These are phyloP conservation scores for Salisapilia sapeloensis DNA, from an alignment of 352 stramenopile genomes.

Conservation along the genomic window DNA sequence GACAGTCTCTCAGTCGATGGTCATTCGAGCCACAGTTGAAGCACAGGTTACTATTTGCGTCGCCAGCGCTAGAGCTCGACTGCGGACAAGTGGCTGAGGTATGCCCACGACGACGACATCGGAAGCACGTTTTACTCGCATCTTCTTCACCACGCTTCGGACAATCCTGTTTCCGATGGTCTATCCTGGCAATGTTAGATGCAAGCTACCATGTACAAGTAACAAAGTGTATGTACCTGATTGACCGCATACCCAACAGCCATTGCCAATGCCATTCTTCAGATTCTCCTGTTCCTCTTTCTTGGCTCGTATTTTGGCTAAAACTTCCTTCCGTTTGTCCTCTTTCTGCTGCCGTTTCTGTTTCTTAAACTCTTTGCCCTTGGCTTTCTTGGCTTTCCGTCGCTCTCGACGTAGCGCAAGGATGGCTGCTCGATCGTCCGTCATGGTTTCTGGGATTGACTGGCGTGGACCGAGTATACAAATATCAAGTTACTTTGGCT, in stretches of 20 bases:
- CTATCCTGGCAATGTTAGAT: constrained; percentile 1
- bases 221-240: neutral
- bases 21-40: constrained; percentile 74
- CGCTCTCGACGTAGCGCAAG: constrained; percentile 37
- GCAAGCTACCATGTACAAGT: constrained; percentile 1
- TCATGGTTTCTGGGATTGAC: too few species aligned
- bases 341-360: constrained; percentile 37
- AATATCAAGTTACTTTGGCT: too few species aligned
- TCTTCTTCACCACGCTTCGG: constrained; percentile 43
- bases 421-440: constrained; percentile 7
- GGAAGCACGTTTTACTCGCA: constrained; percentile 67
- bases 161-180: constrained; percentile 70
- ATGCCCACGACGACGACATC: constrained; percentile 65
- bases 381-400: constrained; percentile 67
- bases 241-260: constrained; percentile 64
- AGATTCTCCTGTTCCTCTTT: constrained; percentile 18
- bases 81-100: constrained; percentile 69
- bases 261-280: constrained; percentile 13
- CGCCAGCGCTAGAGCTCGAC: constrained; percentile 8
- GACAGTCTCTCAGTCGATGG: constrained; percentile 63
- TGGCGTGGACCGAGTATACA: too few species aligned
- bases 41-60: constrained; percentile 22
- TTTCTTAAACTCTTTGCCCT: constrained; percentile 42
- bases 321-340: constrained; percentile 69
- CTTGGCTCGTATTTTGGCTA: constrained; percentile 61